phyloP scores from a whole-genome alignment of 352 stramenopile genomes.

The Pythium angustatum region DNA sequence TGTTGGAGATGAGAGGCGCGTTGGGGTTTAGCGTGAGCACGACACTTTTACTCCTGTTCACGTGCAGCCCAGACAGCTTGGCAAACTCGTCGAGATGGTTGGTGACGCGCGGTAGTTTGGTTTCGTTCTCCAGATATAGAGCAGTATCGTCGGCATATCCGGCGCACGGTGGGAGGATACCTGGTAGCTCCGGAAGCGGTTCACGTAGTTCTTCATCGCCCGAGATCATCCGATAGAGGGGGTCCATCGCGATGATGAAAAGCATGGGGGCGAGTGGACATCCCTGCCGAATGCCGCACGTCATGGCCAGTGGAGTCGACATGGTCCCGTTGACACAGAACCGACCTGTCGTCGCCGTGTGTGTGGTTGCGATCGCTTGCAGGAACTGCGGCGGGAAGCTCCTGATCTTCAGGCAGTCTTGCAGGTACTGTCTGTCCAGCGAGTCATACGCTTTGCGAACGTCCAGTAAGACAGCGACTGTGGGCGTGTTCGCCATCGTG shows the following conservation, averaged over 20 bases:
- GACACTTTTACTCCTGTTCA: neutral
- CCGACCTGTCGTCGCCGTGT: neutral
- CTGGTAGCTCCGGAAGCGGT: too few relatives aligned
- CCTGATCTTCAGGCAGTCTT: neutral
- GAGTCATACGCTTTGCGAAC: constrained; percentile 18
- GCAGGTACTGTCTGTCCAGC: neutral
- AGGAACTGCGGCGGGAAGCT: neutral
- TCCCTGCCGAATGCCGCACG: constrained; percentile 4
- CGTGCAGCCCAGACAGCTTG: neutral
- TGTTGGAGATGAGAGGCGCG: neutral
- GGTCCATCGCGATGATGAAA: constrained; percentile 10
- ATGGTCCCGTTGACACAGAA: constrained; percentile 5
- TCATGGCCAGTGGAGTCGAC: neutral
- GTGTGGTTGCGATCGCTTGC: neutral
- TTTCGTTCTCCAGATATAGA: neutral
- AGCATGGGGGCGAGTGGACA: constrained; percentile 16
- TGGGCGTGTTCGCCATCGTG: neutral
- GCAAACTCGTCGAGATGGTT: neutral
- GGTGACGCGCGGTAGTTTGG: neutral
- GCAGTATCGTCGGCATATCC: constrained; percentile 2
- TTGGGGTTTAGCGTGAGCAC: neutral
- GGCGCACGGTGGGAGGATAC: neutral
- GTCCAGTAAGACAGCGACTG: constrained; percentile 10
- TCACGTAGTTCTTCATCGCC: too few relatives aligned
- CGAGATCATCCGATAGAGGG: neutral